These are phyloP conservation scores for Pharnaceum exiguum DNA, from an alignment of 148 eudicot genomes.

Conservation along the genomic window DNA sequence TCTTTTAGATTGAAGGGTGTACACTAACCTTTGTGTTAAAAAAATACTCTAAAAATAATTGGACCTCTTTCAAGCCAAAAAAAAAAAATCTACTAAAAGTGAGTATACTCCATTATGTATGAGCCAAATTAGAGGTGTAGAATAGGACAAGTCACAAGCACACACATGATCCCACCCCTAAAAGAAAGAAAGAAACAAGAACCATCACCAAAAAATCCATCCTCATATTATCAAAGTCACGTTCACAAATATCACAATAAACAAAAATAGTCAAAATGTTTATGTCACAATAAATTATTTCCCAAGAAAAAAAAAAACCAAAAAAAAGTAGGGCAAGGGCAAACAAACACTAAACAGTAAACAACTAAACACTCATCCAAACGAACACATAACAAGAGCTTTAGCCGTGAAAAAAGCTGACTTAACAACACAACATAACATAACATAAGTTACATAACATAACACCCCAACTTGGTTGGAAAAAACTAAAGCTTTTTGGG, in stretches of 20 bases:
- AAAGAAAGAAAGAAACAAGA: background rate
- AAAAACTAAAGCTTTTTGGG: constrained; percentile 19
- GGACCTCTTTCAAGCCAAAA: too few relatives aligned
- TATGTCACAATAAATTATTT: background rate
- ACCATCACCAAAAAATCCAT: background rate
- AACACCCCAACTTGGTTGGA: constrained; percentile 29
- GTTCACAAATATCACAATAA: background rate
- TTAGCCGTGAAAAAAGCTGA: background rate
- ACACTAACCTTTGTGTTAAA: too few relatives aligned
- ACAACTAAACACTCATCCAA: too few relatives aligned
- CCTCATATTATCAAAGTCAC: constrained; percentile 8
- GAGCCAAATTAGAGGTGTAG: background rate
- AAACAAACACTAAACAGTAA: too few relatives aligned
- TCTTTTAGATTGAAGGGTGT: too few relatives aligned
- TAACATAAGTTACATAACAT: too few relatives aligned
- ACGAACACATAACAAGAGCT: too few relatives aligned
- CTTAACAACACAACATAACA: background rate
- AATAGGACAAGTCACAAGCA: background rate
- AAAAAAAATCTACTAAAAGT: background rate
- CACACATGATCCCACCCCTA: background rate
- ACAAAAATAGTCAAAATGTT: background rate
- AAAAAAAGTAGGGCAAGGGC: constrained; percentile 9
- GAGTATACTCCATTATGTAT: background rate
- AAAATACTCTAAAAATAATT: too few relatives aligned
- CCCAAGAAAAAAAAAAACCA: background rate